Evolutionary conservation across 2,329 filamentous ascomycete genomes (phyloP), one percentile per base, ranked within the genome.

Genomic region (Nothophoma quercina): DNA sequence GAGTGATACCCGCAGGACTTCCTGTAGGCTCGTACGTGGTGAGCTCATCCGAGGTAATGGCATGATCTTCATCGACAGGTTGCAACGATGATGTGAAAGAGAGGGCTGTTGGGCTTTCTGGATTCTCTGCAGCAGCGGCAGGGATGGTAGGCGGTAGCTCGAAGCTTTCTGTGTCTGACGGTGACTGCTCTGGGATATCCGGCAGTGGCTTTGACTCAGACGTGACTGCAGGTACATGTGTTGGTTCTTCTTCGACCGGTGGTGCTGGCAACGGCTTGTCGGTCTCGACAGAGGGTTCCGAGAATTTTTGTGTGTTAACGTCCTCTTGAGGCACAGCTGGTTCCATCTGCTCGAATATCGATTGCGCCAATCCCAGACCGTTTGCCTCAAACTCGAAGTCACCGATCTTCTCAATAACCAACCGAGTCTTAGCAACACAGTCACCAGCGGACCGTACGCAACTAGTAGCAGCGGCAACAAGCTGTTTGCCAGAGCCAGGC

Each of bases 361-460:
- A 56, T 16, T 73, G 65, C 4, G 70, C 67, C 8, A 89, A 59
- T 67, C 75, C 58, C 30, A 76, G 58, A 67, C 75, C 58, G 15
- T 76, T 77, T 3, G 52, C 54, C 36, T 65, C 85, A 61, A 93
- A 86, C 72, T 96, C 92, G 60, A 96, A 96, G 72, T 96, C 93
- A 16, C 93, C 92, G 58, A 95, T 91, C 55, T 89, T 84, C 75
- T 96, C 92, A 51, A 99, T 88, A 35, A 96, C 86, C 70, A 85
- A 83, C 65, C 91, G 91, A 9, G 93, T 89, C 75, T 93, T 93
- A 6, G 89, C 88, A 16, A 96, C 89, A 73, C 93, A 97, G 63
- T 96, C 92, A 32, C 93, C 93, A 35, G 93, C 92, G 18, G 91
- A 89, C 62, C 91, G 88, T 21, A 99, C 93, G 69, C 93, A 97